Percentiles rank a stretch among this genome's conserved stretches.
Evolutionary conservation across 2,329 filamentous ascomycete species (phyloP).

Genomic region (Septoria petroselini): DNA sequence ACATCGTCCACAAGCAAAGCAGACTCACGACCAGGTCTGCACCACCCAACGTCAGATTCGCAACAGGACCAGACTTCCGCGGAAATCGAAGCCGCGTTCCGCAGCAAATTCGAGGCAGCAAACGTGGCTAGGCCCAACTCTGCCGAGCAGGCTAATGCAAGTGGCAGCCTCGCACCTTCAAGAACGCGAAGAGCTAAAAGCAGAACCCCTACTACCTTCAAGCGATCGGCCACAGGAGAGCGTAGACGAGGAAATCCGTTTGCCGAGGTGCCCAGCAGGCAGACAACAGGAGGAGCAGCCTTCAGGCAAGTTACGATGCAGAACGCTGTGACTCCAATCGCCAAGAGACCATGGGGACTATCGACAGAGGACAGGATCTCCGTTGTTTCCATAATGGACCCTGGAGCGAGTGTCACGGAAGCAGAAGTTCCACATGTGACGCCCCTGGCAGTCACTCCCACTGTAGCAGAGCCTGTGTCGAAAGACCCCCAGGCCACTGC

Average conservation of each 20-base stretch:
- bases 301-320: background rate
- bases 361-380: slow-evolving; percentile 8
- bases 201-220: no score
- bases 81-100: slow-evolving; percentile 6
- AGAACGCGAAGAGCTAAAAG: no score
- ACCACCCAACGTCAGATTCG: background rate
- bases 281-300: background rate
- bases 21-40: background rate
- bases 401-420: background rate
- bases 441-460: no score
- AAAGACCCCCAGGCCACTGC: background rate
- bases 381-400: slow-evolving; percentile 2
- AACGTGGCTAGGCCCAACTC: no score
- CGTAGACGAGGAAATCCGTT: slow-evolving; percentile 8
- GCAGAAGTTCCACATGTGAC: background rate
- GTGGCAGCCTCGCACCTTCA: no score
- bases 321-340: background rate
- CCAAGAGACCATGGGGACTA: slow-evolving; percentile 23
- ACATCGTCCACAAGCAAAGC: no score
- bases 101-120: background rate
- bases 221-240: no score
- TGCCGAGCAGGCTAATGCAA: no score
- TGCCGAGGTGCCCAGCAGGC: background rate
- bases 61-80: background rate
- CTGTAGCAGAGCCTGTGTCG: no score